These are phyloP conservation scores for Ophiostoma australiae DNA, from an alignment of 2,329 filamentous ascomycete species.

Conservation along the genomic window DNA sequence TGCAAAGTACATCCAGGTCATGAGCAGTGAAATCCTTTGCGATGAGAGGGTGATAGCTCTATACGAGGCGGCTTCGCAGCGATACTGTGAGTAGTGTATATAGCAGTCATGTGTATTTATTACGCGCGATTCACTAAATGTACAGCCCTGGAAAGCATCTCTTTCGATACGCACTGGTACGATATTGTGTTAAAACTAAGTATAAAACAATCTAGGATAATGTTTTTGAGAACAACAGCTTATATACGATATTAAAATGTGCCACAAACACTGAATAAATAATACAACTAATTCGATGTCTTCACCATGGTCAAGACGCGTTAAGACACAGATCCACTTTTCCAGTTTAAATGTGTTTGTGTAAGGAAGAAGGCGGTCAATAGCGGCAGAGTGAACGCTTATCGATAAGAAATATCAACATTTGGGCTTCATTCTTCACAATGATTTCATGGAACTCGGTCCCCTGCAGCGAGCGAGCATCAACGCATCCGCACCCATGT, in stretches of 20 bases:
- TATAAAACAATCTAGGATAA: conserved; percentile 10
- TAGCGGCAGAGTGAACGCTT: not conserved
- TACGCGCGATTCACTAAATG: no score
- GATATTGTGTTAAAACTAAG: no score
- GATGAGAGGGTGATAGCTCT: no score
- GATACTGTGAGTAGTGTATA: no score
- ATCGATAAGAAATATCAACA: conserved; percentile 10
- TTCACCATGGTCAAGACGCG: not conserved
- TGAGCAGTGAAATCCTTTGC: no score
- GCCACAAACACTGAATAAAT: not conserved
- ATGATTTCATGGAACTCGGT: not conserved
- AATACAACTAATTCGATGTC: not conserved
- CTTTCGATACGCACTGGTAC: conserved; percentile 28
- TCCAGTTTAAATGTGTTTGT: not conserved
- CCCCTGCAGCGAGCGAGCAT: not conserved
- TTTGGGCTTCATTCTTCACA: not conserved
- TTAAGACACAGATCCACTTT: not conserved
- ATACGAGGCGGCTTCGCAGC: no score
- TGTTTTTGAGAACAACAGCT: not conserved
- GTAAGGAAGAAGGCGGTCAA: not conserved
- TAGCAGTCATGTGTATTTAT: no score
- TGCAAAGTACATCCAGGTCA: no score
- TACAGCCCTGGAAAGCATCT: no score
- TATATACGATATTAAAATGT: not conserved
- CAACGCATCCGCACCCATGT: not conserved